These are phyloP conservation scores for Xerocomus nothofagi DNA, from an alignment of 1,284 basidiomycete genomes.

Conservation along the genomic window DNA sequence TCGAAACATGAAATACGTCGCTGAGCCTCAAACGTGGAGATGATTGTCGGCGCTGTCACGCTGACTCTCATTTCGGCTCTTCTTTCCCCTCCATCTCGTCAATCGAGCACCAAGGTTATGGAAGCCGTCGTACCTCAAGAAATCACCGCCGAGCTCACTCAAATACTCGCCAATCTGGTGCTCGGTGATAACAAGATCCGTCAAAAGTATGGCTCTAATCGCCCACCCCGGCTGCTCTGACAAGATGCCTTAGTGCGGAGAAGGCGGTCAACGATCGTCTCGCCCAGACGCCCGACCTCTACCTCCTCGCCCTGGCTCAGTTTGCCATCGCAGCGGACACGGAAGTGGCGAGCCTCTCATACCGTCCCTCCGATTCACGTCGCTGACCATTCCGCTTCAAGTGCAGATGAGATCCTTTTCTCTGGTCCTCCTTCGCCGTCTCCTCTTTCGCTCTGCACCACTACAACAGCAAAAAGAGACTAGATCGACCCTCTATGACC, in stretches of 20 bases:
- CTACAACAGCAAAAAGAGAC: conserved; percentile 36
- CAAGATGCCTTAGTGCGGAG: conserved; percentile 55
- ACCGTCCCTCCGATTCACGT: neutral
- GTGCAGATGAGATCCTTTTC: conserved; percentile 79
- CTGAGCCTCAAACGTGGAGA: too few relatives aligned
- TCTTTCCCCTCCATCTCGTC: neutral
- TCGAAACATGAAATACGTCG: too few relatives aligned
- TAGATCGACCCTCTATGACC: conserved; percentile 65
- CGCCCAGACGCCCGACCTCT: conserved; percentile 71
- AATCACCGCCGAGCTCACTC: conserved; percentile 70
- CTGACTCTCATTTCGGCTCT: too few relatives aligned
- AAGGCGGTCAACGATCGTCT: conserved; percentile 76
- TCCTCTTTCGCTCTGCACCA: conserved; percentile 61
- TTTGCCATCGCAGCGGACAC: conserved; percentile 72
- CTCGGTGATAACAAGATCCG: conserved; percentile 78
- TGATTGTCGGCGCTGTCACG: too few relatives aligned
- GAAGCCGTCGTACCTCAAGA: conserved; percentile 56
- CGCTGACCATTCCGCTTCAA: conserved; percentile 18
- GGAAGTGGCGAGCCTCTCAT: conserved; percentile 58
- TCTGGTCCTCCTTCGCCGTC: conserved; percentile 69
- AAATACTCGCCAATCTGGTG: conserved; percentile 79
- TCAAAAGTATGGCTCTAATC: conserved; percentile 40
- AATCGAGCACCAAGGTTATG: too few relatives aligned
- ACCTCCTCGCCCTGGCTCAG: conserved; percentile 71
- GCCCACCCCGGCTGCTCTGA: neutral